phyloP scores from a whole-genome alignment of 2,329 filamentous ascomycete genomes.

The Venturia aucupariae region DNA sequence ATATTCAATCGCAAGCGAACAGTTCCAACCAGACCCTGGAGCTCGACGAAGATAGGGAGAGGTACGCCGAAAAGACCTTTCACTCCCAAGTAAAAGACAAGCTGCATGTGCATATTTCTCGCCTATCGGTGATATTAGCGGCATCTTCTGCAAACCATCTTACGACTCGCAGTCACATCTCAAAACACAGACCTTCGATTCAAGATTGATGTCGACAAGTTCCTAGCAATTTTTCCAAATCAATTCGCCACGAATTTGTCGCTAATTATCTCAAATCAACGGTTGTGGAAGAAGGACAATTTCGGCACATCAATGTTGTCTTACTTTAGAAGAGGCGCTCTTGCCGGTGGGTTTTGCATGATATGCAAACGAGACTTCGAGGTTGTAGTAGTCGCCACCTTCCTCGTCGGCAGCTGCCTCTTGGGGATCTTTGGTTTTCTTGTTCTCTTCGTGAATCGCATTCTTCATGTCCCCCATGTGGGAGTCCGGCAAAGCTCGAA shows the following conservation, averaged over 20 bases:
- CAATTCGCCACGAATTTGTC: not conserved
- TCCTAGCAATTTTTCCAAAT: not conserved
- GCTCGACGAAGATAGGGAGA: conserved; percentile 77
- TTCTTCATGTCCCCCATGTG: conserved; percentile 77
- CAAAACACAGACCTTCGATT: not conserved
- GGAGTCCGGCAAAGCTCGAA: conserved; percentile 73
- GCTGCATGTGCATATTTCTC: conserved; percentile 92
- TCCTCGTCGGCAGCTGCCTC: conserved; percentile 84
- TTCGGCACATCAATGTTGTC: not conserved
- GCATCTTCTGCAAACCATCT: not conserved
- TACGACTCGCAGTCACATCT: not conserved
- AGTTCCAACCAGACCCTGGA: conserved; percentile 85
- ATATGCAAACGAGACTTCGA: conserved; percentile 85
- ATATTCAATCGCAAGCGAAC: conserved; percentile 74
- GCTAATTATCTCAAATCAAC: not conserved
- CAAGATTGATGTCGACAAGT: not conserved
- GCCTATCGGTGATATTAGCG: conserved; percentile 26
- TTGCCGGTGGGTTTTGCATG: conserved; percentile 68
- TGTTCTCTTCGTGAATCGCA: conserved; percentile 67
- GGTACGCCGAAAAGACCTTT: conserved; percentile 84
- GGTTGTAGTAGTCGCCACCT: conserved; percentile 84
- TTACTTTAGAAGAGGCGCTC: conserved; percentile 62
- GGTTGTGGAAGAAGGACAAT: no score
- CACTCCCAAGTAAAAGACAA: conserved; percentile 87
- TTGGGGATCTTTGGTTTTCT: conserved; percentile 73